Evolutionary conservation across 148 eudicot genomes (phyloP), one percentile per base, ranked within the genome.

Genomic region (Chenopodium berlandieri): DNA sequence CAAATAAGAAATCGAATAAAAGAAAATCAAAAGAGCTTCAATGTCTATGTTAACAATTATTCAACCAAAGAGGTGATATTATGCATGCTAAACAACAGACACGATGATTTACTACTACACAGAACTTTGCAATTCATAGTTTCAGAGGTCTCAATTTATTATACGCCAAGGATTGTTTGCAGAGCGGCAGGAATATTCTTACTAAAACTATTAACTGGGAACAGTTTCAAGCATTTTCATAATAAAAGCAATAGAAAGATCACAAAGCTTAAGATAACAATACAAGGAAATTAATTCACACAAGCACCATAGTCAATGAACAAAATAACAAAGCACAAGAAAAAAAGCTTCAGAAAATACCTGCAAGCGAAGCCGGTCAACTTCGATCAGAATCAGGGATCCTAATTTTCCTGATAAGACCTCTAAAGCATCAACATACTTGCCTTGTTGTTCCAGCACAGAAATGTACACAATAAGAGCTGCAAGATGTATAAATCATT

Each of bases 401-500:
- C 99, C 99, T 78, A 96, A 89, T 75, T 89, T 85, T 56, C 98
- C 98, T 52, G 95, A 87, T 85, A 96, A 88, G 75, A 96, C 85
- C 81, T 92, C 94, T 82, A 92, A 86, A 47, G 99, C 99, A 87
- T 96, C 97, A 60, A 83, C 86, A 80, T 82, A 96, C 77, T 94
- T 96, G 48, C 86, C 86, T 89, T 96, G 99, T 67, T 91, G 94
- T 86, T 96, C 97, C 88, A 96, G 85, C 70, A 96, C 83, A 82
- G 97, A 91, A 34, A 94, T 81, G 88, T 96, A 96, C 71, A 94
- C 94, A 75, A 86, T 90, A 85, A 96, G 98, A 87, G 99, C 99
- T 95, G 97, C 91, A 90, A 63, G 19, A 81, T 23, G 67, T 32
- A 73, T 47, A 77, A 85, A 66, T 46, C 44, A 19, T 32, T 89